phyloP scores from a whole-genome alignment of 208 protist genomes.

The Trypanosoma rangeli region DNA sequence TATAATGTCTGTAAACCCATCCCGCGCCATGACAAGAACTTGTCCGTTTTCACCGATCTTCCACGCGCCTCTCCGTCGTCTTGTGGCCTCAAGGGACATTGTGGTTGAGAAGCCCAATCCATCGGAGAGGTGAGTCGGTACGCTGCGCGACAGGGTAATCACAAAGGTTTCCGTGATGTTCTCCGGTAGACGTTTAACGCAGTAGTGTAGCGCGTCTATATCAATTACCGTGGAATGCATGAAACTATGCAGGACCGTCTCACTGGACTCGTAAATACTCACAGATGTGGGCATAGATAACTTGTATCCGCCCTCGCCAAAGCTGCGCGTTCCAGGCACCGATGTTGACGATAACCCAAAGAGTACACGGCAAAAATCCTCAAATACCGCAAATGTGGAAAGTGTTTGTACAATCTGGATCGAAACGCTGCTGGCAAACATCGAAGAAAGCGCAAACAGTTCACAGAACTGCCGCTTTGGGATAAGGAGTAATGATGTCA shows the following conservation, averaged over 20 bases:
- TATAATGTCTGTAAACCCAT: constrained; percentile 84
- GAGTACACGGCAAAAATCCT: constrained; percentile 70
- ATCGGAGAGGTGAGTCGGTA: constrained; percentile 60
- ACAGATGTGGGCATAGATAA: constrained; percentile 54
- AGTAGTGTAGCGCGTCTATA: constrained; percentile 63
- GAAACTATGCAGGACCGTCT: constrained; percentile 52
- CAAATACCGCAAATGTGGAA: constrained; percentile 62
- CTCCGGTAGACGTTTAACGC: constrained; percentile 51
- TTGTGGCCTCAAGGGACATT: constrained; percentile 48
- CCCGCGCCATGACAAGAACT: constrained; percentile 80
- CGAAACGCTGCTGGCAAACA: constrained; percentile 81
- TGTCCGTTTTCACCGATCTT: constrained; percentile 58
- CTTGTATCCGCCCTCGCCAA: constrained; percentile 40
- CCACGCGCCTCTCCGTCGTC: constrained; percentile 68
- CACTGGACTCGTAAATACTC: constrained; percentile 51
- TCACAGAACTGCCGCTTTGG: constrained; percentile 61
- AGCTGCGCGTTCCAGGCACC: constrained; percentile 14
- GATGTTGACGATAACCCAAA: constrained; percentile 63
- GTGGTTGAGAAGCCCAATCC: constrained; percentile 30
- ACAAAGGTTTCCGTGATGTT: constrained; percentile 73
- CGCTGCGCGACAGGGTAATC: constrained; percentile 49
- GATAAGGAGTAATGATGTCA: constrained; percentile 66
- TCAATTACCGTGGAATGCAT: constrained; percentile 65
- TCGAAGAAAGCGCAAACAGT: constrained; percentile 65
- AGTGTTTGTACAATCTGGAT: constrained; percentile 68